Evolutionary conservation across 192 early-diverging fungal genomes (phyloP).

Genomic region (Paraglomus brasilianum): DNA sequence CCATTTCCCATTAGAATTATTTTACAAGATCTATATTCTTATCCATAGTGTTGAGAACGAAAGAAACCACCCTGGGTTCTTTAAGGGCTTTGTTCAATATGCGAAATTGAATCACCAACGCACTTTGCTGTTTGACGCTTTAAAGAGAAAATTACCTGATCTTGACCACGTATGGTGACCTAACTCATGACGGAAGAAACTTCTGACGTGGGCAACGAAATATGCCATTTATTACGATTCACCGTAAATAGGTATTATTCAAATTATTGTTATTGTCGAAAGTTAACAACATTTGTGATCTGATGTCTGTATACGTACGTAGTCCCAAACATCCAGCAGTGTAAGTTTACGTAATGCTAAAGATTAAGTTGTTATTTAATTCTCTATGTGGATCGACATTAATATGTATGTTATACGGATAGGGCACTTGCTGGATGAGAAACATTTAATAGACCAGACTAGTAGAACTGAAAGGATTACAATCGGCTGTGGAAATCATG

Average conservation of each 20-base stretch:
- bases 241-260: conserved; percentile 15
- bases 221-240: neutral
- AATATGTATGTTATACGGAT: neutral
- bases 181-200: too few relatives aligned
- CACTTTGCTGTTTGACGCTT: neutral
- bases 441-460: conserved; percentile 18
- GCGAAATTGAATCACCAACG: conserved; percentile 22
- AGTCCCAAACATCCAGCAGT: conserved; percentile 3
- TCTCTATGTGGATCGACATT: neutral
- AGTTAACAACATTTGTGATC: neutral
- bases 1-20: neutral
- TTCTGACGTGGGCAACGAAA: neutral
- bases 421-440: conserved; percentile 16
- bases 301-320: neutral
- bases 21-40: neutral
- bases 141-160: conserved; percentile 1
- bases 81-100: conserved; percentile 23
- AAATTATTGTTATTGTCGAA: neutral
- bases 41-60: conserved; percentile 5
- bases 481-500: conserved; percentile 11
- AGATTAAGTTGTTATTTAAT: neutral
- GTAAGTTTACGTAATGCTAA: neutral
- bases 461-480: conserved; percentile 14
- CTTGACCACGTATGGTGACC: neutral
- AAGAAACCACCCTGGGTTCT: neutral